A percentile compares a stretch with the other conserved stretches of the same genome.
phyloP scores from a whole-genome alignment of 106 monocot genomes.

The Phalaenopsis aphrodite region DNA sequence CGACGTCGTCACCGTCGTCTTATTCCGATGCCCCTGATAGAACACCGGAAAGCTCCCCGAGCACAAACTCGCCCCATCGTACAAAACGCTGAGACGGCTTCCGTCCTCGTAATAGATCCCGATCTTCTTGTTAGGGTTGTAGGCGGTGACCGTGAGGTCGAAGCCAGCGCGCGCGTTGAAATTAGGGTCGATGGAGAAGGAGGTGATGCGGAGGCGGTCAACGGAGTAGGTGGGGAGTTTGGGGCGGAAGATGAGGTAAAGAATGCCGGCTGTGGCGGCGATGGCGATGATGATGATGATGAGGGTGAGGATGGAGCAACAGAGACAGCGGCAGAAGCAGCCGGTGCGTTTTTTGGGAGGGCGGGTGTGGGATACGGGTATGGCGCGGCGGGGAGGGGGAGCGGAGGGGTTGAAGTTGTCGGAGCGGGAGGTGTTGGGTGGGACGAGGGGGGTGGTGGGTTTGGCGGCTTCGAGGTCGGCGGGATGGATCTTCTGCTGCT shows the following conservation, averaged over 20 bases:
- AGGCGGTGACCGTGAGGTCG: conserved; percentile 49
- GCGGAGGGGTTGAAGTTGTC: not conserved
- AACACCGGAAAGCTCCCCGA: conserved; percentile 67
- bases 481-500: conserved; percentile 36
- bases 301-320: conserved; percentile 60
- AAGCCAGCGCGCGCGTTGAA: conserved; percentile 38
- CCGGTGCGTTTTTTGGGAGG: conserved; percentile 10
- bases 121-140: conserved; percentile 77
- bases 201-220: conserved; percentile 46
- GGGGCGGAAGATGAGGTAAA: conserved; percentile 66
- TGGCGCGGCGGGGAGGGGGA: conserved; percentile 11
- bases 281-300: conserved; percentile 38
- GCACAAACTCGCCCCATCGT: conserved; percentile 37
- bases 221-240: conserved; percentile 77
- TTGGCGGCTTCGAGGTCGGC: too few relatives aligned
- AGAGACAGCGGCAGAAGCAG: conserved; percentile 53
- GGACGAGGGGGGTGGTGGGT: conserved; percentile 20
- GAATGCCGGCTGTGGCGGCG: conserved; percentile 49
- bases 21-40: conserved; percentile 93
- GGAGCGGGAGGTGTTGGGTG: conserved; percentile 7
- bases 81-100: conserved; percentile 55
- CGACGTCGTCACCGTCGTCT: conserved; percentile 35
- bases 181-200: conserved; percentile 40
- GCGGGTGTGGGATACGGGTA: conserved; percentile 10
- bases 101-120: conserved; percentile 77